Base-by-base conservation (phyloP, 2,329 filamentous ascomycete species). In the Colletotrichum tabaci region DNA sequence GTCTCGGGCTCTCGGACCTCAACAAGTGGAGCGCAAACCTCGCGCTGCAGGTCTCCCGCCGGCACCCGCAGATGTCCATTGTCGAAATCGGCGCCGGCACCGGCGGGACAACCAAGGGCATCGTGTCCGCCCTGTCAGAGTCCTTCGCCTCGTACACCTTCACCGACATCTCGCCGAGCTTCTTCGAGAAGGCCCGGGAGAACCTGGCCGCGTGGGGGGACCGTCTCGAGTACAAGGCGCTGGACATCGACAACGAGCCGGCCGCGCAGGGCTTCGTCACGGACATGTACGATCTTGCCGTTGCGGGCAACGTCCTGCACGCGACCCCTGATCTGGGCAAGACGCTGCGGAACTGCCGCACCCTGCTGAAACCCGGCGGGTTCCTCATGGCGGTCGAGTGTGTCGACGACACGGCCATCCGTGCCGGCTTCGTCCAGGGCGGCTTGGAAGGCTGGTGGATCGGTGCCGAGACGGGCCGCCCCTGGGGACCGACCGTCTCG, bases 61-160 rank as follows among this genome's bases (percentile, higher is more conserved):
- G 23, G 23, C 23, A 26, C 23, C 23, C 23, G 23, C 23, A 26
- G 23, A 26, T 26, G 23, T 26, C 23, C 3, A 26, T 26, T 26
- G 23, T 26, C 23, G 23, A 26, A 26, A 26, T 26, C 23, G 84
- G 84, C 38, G 84, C 82, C 9, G 85, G 85, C 0, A 85, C 83
- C 2, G 85, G 84, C 2, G 80, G 79, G 21, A 63, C 26, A 16
- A 69, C 55, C 35, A 67, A 56, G n/a, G 38, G 49, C 1, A 44
- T 74, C 40, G 47, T 75, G 50, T 61, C 65, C 8, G 38, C 50
- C n/a, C 30, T 75, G 4, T 65, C 53, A n/a, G 26, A 50, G 21
- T 65, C 60, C 35, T 61, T 61, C 44, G 55, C 42, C 4, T 50
- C 52, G 16, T 78, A 78, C 64, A 74, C 68, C 2, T 78, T 74